These are phyloP conservation scores for Bryopsis sp. DNA, from an alignment of 139 green algal genomes.

Conservation along the genomic window DNA sequence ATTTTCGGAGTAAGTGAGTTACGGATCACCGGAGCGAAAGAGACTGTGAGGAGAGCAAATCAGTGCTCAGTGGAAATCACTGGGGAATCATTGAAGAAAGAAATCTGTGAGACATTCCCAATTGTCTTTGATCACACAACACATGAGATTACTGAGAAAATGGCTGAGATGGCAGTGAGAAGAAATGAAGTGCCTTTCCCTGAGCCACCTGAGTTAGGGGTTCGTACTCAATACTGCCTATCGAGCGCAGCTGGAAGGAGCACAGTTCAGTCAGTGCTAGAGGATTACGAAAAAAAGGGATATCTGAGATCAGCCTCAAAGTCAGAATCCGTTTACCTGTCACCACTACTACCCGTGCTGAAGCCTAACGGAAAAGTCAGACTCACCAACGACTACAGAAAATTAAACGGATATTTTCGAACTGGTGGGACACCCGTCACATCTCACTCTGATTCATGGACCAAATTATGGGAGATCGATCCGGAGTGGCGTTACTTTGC, in stretches of 20 bases:
- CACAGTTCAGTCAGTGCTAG: neutral
- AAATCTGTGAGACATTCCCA: neutral
- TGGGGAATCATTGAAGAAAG: neutral
- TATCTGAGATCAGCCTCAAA: conserved; percentile 1
- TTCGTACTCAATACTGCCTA: neutral
- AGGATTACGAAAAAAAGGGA: neutral
- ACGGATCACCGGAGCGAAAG: neutral
- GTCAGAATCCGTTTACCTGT: neutral
- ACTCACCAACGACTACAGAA: conserved; percentile 18
- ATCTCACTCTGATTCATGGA: conserved; percentile 11
- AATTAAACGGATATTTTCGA: conserved; percentile 12
- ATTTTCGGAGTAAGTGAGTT: neutral
- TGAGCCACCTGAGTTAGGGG: neutral
- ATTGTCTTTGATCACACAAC: neutral
- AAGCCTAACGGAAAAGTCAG: conserved; percentile 10
- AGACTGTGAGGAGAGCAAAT: neutral
- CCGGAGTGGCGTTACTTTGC: conserved; percentile 12
- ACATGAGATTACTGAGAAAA: neutral
- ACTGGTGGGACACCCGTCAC: neutral
- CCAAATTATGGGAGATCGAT: conserved; percentile 1
- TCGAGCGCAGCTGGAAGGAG: neutral
- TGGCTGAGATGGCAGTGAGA: neutral
- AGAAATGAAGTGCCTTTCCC: neutral
- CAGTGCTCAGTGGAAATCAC: no score
- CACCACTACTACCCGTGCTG: neutral